Evolutionary conservation across 345 rosid genomes (phyloP).

Genomic region (Erysimum cheiranthoides): DNA sequence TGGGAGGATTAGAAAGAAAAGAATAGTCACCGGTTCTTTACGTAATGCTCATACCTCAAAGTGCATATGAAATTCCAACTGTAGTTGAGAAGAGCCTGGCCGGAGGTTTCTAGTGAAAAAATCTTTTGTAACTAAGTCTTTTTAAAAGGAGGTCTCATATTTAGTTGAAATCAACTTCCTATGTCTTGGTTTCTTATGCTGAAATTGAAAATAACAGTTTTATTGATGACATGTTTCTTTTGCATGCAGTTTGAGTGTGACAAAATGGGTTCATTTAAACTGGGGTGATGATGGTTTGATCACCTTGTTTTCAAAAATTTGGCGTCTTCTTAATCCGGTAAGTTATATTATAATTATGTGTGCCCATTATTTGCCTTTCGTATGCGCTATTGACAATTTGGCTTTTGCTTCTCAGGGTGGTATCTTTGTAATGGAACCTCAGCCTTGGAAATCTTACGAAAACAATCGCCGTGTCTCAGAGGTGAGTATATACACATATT

Average conservation of each 20-base stretch:
- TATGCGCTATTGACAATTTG: conserved; percentile 18
- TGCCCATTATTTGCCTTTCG: not conserved
- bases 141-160: not conserved
- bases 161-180: not conserved
- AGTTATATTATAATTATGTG: not conserved
- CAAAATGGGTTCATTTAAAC: conserved; percentile 98
- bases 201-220: not conserved
- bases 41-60: not conserved
- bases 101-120: not conserved
- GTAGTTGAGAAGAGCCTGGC: not conserved
- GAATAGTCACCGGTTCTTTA: not conserved
- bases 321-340: conserved; percentile 85
- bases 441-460: conserved; percentile 95
- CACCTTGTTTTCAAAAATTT: conserved; percentile 70
- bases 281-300: conserved; percentile 97
- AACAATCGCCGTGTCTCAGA: conserved; percentile 76
- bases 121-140: not conserved
- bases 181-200: conserved; percentile 11
- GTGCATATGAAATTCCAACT: conserved; percentile 6
- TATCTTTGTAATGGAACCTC: conserved; percentile 86
- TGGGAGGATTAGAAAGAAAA: not conserved
- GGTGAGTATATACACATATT: conserved; percentile 48
- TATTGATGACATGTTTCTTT: conserved; percentile 14
- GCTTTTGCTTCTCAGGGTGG: conserved; percentile 72
- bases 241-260: conserved; percentile 77